Conservation (phyloP, 805 yeast genomes). For the Kluyveromyces starmeri region DNA sequence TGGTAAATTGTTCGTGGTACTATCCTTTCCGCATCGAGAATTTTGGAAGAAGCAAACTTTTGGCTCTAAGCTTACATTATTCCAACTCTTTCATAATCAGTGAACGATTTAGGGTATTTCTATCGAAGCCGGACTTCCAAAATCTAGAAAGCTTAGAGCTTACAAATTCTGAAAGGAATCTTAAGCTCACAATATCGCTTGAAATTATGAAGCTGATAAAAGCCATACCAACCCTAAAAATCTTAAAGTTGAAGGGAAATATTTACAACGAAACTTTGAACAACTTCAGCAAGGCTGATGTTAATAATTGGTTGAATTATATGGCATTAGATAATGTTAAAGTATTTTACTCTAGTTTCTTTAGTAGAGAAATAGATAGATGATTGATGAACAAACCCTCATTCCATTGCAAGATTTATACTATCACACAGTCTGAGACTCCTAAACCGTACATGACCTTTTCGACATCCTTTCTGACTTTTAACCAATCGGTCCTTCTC, state of each 20-base stretch:
- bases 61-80: slow-evolving; percentile 20
- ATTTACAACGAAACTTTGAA: slow-evolving; percentile 29
- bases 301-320: slow-evolving; percentile 21
- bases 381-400: neutral
- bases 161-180: slow-evolving; percentile 20
- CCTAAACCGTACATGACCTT: slow-evolving; percentile 92
- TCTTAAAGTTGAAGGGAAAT: slow-evolving; percentile 26
- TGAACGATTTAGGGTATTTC: slow-evolving; percentile 29
- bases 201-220: slow-evolving; percentile 25
- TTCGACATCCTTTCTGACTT: slow-evolving; percentile 72
- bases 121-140: slow-evolving; percentile 21
- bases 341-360: slow-evolving; percentile 28
- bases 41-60: slow-evolving; percentile 21
- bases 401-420: too few species aligned
- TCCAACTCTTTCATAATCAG: slow-evolving; percentile 29
- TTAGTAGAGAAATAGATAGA: slow-evolving; percentile 10
- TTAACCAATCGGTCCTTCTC: slow-evolving; percentile 78
- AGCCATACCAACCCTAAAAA: slow-evolving; percentile 27
- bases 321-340: slow-evolving; percentile 27
- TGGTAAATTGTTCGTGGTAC: slow-evolving; percentile 46
- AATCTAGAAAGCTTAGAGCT: slow-evolving; percentile 21
- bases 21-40: slow-evolving; percentile 41
- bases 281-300: slow-evolving; percentile 21
- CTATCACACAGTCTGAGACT: slow-evolving; percentile 61
- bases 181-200: slow-evolving; percentile 28